Base-by-base conservation (phyloP, 331 rosid species). In the Malus hybrid region DNA sequence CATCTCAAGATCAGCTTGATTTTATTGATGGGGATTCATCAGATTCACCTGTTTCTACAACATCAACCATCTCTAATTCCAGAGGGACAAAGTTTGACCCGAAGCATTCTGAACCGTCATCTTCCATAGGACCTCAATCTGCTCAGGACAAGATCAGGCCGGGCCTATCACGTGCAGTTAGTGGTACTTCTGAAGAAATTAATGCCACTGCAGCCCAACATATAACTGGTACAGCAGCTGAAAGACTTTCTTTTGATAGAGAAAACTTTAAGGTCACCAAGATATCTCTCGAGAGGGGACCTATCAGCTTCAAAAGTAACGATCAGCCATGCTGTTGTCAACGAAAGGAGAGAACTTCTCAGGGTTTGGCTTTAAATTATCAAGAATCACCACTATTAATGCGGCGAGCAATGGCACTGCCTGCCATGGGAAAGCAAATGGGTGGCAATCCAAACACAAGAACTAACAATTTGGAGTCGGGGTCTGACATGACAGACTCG, bases 281-380 rank as follows among this genome's bases (percentile, higher is more conserved):
- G 74, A 19, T 69, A 70, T 71, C 78, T 14, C 63, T 42, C 2
- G 85, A 78, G 78, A 81, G 63, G 66, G 85, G 81, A 55, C 68
- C 82, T 80, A 82, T 77, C 14, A 73, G 79, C 22, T 65, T 72
- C 74, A 72, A 63, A 74, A 71, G 65, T 58, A 82, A 80, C 56
- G 82, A 70, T 29, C 80, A 79, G 55, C 91, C 86, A 66, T 87
- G 91, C 79, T 77, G 87, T 83, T 87, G 91, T 77, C 89, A 87
- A 70, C 85, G 84, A 75, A 82, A 71, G 65, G 87, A 85, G 55
- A 82, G 86, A 83, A 75, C 64, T 70, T 78, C 75, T 50, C 89
- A 82, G 57, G 75, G 80, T 46, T 53, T 73, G 30, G 56, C 78
- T 34, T 74, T 80, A 30, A 83, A 72, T 74, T 75, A 66, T 85